A percentile compares a stretch with the other conserved stretches of the same genome.
Evolutionary conservation across 345 rosid genomes (phyloP).

Genomic region (Euphorbia lathyris): DNA sequence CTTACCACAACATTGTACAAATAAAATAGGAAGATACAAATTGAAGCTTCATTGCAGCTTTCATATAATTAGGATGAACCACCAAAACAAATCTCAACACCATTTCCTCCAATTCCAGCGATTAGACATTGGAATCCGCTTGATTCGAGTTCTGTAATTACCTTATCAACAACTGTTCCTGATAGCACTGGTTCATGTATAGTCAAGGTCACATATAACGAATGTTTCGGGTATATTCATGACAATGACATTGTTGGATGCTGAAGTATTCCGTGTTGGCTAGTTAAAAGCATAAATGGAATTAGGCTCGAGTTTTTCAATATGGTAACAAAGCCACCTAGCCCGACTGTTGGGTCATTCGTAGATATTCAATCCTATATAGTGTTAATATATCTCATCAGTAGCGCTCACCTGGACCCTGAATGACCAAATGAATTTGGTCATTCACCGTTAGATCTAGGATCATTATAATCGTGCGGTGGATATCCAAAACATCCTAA

Average conservation of each 20-base stretch:
- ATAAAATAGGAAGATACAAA: background rate
- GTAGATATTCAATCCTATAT: too few species aligned
- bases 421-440: too few species aligned
- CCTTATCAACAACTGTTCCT: conserved; percentile 51
- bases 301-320: too few species aligned
- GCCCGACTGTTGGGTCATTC: background rate
- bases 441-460: too few species aligned
- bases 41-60: background rate
- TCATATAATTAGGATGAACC: conserved; percentile 27
- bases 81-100: conserved; percentile 59
- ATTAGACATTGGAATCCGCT: conserved; percentile 80
- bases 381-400: too few species aligned
- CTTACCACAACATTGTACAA: background rate
- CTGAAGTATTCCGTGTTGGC: background rate
- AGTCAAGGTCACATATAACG: too few species aligned
- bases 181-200: conserved; percentile 42
- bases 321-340: background rate
- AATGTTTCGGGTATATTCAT: background rate
- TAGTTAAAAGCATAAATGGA: background rate
- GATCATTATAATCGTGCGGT: too few species aligned
- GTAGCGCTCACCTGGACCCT: too few species aligned
- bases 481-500: too few species aligned
- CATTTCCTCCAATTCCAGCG: conserved; percentile 73
- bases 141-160: conserved; percentile 62
- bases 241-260: background rate